phyloP scores from a whole-genome alignment of 805 yeast genomes.

The Yarrowia sp. region DNA sequence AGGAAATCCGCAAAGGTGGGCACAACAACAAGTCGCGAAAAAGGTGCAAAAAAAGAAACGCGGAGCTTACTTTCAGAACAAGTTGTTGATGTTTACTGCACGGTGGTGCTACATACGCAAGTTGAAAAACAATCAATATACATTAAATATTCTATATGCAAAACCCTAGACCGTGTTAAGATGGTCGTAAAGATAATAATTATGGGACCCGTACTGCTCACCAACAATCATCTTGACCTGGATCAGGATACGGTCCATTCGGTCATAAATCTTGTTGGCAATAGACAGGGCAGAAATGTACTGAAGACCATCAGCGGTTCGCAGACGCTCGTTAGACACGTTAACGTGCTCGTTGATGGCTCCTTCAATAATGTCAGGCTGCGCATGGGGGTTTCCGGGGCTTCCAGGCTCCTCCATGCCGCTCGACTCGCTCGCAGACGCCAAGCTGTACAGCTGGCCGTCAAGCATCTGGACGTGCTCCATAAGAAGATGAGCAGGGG shows the following conservation, averaged over 20 bases:
- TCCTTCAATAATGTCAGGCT: neutral
- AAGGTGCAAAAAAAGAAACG: too few species aligned
- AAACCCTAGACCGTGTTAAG: constrained; percentile 20
- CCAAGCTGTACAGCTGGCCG: constrained; percentile 20
- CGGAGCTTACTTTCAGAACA: too few species aligned
- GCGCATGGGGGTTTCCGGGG: neutral
- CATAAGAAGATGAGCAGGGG: constrained; percentile 36
- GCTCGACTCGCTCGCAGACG: neutral
- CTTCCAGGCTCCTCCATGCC: neutral
- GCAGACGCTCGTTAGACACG: constrained; percentile 7
- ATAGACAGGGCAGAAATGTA: constrained; percentile 34
- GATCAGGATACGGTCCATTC: constrained; percentile 37
- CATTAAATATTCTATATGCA: constrained; percentile 16
- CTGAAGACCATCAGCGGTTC: constrained; percentile 34
- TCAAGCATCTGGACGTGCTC: constrained; percentile 29
- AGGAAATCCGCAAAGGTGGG: too few species aligned
- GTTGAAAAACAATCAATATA: constrained; percentile 1
- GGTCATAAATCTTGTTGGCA: constrained; percentile 36
- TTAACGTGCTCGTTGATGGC: neutral
- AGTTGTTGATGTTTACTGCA: too few species aligned
- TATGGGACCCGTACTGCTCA: constrained; percentile 37
- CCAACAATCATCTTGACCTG: constrained; percentile 40
- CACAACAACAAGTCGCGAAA: too few species aligned
- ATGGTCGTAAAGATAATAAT: constrained; percentile 28
- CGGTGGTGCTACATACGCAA: too few species aligned